These are phyloP conservation scores for Penicillium vulpinum DNA, from an alignment of 2,329 filamentous ascomycete species.

Conservation along the genomic window DNA sequence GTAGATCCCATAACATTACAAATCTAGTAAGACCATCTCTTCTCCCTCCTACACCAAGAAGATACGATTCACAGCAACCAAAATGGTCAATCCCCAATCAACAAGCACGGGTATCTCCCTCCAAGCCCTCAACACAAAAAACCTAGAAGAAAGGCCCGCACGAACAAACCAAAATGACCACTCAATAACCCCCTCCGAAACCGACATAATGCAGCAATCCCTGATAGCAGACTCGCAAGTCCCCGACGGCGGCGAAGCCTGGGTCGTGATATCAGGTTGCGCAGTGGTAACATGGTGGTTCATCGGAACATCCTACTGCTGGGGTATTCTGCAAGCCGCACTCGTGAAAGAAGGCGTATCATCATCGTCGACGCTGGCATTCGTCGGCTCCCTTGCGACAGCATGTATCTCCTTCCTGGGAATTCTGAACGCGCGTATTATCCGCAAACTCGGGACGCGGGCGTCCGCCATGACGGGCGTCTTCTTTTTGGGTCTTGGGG, in stretches of 20 bases:
- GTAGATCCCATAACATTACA: neutral
- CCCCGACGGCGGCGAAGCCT: constrained; percentile 32
- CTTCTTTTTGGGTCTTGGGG: constrained; percentile 51
- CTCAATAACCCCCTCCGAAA: neutral
- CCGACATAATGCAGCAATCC: constrained; percentile 43
- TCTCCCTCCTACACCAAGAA: neutral
- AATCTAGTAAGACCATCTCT: neutral
- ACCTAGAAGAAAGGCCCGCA: neutral
- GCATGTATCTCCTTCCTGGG: constrained; percentile 55
- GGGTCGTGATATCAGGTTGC: constrained; percentile 52
- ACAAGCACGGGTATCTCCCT: neutral
- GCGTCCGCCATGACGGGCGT: constrained; percentile 53
- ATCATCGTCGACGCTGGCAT: constrained; percentile 56
- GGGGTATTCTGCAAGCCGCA: constrained; percentile 62
- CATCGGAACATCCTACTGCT: constrained; percentile 58
- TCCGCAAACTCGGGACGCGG: constrained; percentile 52
- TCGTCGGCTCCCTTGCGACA: constrained; percentile 57
- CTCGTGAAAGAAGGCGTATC: constrained; percentile 52
- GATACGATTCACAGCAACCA: neutral
- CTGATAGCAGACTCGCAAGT: constrained; percentile 47
- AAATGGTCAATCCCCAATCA: neutral
- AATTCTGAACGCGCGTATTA: constrained; percentile 54
- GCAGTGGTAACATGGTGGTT: constrained; percentile 58
- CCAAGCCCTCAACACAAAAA: neutral
- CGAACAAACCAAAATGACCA: neutral